These are phyloP conservation scores for Exophiala aquamarina DNA, from an alignment of 2,329 filamentous ascomycete genomes.

Conservation along the genomic window DNA sequence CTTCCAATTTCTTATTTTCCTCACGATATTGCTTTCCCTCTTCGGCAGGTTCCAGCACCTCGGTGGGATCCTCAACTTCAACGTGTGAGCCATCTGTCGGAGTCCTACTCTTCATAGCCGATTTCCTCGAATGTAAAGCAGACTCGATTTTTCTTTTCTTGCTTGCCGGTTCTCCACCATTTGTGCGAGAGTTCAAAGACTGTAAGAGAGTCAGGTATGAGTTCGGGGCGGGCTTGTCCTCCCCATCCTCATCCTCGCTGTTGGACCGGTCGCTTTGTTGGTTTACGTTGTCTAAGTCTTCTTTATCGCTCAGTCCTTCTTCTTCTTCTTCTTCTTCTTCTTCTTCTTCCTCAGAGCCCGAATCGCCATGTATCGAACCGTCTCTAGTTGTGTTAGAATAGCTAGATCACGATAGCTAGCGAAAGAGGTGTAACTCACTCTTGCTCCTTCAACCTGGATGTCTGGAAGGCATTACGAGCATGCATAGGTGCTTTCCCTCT, in stretches of 20 bases:
- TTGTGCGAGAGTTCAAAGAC: slow-evolving; percentile 48
- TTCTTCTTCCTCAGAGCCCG: background rate
- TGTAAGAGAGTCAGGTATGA: slow-evolving; percentile 60
- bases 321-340: slow-evolving; percentile 1
- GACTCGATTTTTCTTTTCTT: slow-evolving; percentile 53
- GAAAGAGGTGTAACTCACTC: slow-evolving; percentile 37
- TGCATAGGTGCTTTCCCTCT: slow-evolving; percentile 31
- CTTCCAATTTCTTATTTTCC: slow-evolving; percentile 37
- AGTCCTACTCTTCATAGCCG: background rate
- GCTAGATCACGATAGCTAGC: too few species aligned
- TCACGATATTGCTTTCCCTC: slow-evolving; percentile 29
- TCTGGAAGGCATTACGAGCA: too few species aligned
- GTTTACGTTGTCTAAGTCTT: background rate
- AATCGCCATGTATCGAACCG: slow-evolving; percentile 5
- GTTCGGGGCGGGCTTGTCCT: slow-evolving; percentile 9
- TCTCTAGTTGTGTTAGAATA: slow-evolving; percentile 17
- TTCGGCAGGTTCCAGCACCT: slow-evolving; percentile 17
- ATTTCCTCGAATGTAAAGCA: too few species aligned
- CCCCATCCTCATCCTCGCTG: slow-evolving; percentile 25
- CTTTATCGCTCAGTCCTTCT: slow-evolving; percentile 3
- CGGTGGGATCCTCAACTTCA: background rate
- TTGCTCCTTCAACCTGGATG: slow-evolving; percentile 38
- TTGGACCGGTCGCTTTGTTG: slow-evolving; percentile 4
- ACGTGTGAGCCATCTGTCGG: too few species aligned
- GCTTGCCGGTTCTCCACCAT: slow-evolving; percentile 44